Evolutionary conservation across 352 stramenopile species (phyloP), one percentile per base, ranked within the genome.

Genomic region (Phytopythium kandeliae): DNA sequence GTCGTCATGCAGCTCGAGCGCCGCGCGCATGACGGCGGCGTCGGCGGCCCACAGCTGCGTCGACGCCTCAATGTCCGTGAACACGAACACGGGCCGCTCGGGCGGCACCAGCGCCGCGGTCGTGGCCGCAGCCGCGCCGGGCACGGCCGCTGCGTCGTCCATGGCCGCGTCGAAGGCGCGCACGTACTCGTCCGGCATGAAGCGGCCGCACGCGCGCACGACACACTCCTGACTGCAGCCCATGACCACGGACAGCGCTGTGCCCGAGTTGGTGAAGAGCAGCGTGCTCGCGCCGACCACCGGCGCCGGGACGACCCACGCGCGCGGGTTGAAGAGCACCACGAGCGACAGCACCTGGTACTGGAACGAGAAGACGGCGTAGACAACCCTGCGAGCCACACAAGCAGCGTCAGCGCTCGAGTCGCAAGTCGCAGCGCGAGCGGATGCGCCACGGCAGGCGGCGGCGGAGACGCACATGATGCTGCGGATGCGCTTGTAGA

Each of bases 31-130:
- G 33, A 76, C 57, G 4, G 48, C 33, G 3, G 60, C 64, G 22
- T 80, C 58, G 16, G 68, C 47, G 0, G 53, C 37, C 75, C 75
- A 85, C 6, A 85, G 57, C 45, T 62, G 54, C 12, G 60, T 85
- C 21, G 75, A 86, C 16, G 70, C 67, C 51, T 86, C 73, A 46
- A 83, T 83, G 57, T 86, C 75, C 16, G 75, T 86, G 71, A 77
- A 81, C 24, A 86, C 71, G 38, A 86, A 85, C 31, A 86, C 69
- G 8, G 74, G 75, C 19, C 79, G 69, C 15, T 55, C 57, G 21
- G 57, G 54, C 17, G 71, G 70, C 11, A 71, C 51, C 4, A 43
- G 43, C 12, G 51, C 38, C 1, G 38, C 56, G 12, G n/a, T n/a
- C n/a, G n/a, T n/a, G n/a, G n/a, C n/a, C n/a, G n/a, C n/a, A n/a